A percentile compares a stretch with the other conserved stretches of the same genome.
Evolutionary conservation across 1,139 yeast genomes (phyloP).

Genomic region (Geotrichum europaeum): DNA sequence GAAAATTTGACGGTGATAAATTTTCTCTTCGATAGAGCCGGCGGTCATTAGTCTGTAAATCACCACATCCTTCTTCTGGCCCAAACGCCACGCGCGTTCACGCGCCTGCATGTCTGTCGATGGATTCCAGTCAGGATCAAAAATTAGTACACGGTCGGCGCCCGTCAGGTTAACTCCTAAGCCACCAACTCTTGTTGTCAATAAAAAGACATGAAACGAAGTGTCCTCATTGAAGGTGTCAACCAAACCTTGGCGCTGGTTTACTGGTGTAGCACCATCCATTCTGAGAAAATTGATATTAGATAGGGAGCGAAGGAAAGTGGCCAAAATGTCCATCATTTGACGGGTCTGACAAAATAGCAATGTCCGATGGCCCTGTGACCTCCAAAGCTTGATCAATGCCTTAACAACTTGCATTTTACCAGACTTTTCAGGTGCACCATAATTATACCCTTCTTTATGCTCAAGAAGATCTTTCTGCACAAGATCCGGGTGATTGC

Average conservation of each 20-base stretch:
- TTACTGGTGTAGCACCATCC: conserved; percentile 92
- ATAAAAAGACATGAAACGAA: conserved; percentile 56
- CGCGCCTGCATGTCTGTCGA: conserved; percentile 96
- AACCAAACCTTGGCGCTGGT: conserved; percentile 67
- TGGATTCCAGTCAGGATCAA: conserved; percentile 98
- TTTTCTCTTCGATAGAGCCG: conserved; percentile 93
- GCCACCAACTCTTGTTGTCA: conserved; percentile 95
- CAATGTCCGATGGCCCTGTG: conserved; percentile 70
- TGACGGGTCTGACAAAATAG: conserved; percentile 89
- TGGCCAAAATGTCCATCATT: conserved; percentile 83
- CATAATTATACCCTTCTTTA: conserved; percentile 47
- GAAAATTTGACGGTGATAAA: conserved; percentile 93
- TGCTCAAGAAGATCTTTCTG: conserved; percentile 46
- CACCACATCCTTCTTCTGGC: conserved; percentile 90
- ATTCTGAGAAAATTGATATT: conserved; percentile 61
- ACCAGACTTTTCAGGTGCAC: conserved; percentile 71
- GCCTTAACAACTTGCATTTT: conserved; percentile 85
- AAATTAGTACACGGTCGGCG: conserved; percentile 89
- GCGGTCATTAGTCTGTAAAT: conserved; percentile 90
- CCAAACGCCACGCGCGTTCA: conserved; percentile 95
- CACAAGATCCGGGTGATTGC: conserved; percentile 92
- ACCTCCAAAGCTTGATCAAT: conserved; percentile 67
- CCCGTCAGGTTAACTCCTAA: conserved; percentile 91
- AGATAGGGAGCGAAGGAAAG: conserved; percentile 43
- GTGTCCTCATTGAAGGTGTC: conserved; percentile 68